Percentiles rank a stretch among this genome's conserved stretches.
Conservation (phyloP, 331 rosid species). For the Erythrophleum ivorense region DNA sequence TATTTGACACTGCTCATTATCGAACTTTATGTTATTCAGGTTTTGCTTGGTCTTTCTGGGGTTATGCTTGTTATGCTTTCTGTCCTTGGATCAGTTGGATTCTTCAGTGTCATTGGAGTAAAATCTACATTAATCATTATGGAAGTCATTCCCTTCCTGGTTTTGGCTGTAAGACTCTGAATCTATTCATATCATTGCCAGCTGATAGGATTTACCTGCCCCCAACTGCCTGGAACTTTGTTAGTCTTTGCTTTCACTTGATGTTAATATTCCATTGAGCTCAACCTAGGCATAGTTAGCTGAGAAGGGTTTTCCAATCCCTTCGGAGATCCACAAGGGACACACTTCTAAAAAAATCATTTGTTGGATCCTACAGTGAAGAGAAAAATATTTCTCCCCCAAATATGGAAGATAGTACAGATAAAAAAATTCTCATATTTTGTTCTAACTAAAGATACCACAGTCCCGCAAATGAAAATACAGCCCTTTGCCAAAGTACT, state of each 20-base stretch:
- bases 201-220: background rate
- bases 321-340: background rate
- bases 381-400: background rate
- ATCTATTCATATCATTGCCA: constrained; percentile 26
- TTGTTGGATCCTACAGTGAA: background rate
- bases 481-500: background rate
- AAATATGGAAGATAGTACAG: too few relatives aligned
- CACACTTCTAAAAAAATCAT: background rate
- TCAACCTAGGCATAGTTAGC: background rate
- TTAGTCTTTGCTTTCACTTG: background rate
- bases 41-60: constrained; percentile 90
- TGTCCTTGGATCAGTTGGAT: constrained; percentile 91
- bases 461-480: background rate
- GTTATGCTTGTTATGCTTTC: constrained; percentile 91
- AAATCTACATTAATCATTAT: constrained; percentile 92
- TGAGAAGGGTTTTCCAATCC: background rate
- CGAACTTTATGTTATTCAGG: constrained; percentile 55
- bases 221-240: background rate
- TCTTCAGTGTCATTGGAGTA: constrained; percentile 92
- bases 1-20: constrained; percentile 33
- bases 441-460: background rate
- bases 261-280: background rate
- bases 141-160: constrained; percentile 98
- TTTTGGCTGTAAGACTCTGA: constrained; percentile 79
- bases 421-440: too few relatives aligned